A percentile compares a stretch with the other conserved stretches of the same genome.
Evolutionary conservation across 139 green algal genomes (phyloP).

Genomic region (Chlamydomonas urium): DNA sequence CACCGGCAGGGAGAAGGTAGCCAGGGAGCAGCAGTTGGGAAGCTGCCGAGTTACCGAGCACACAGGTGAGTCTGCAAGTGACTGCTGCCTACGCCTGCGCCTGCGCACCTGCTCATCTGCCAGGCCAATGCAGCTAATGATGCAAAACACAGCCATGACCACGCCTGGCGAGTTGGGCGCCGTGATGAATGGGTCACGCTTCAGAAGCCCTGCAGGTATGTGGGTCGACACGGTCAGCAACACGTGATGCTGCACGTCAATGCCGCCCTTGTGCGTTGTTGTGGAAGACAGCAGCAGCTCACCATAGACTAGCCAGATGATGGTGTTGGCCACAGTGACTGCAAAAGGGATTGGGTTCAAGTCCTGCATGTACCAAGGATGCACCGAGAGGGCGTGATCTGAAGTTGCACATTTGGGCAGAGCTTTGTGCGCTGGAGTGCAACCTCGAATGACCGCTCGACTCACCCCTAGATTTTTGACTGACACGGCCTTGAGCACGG

Average conservation of each 20-base stretch:
- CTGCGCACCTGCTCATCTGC: conserved; percentile 46
- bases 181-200: conserved; percentile 41
- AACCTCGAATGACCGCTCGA: no score
- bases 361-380: conserved; percentile 29
- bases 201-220: conserved; percentile 30
- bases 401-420: not conserved
- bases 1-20: no score
- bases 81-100: not conserved
- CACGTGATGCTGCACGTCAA: no score
- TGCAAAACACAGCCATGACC: conserved; percentile 42
- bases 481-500: not conserved
- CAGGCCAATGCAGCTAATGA: conserved; percentile 41
- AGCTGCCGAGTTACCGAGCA: no score
- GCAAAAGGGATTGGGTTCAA: conserved; percentile 65
- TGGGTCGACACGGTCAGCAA: no score
- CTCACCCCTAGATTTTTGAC: conserved; percentile 3
- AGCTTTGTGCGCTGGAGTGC: not conserved
- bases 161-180: conserved; percentile 45
- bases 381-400: not conserved
- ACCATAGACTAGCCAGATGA: conserved; percentile 54
- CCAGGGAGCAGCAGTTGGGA: no score
- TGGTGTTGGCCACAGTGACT: conserved; percentile 49
- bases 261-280: not conserved
- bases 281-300: conserved; percentile 4
- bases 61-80: not conserved